Percentiles rank a stretch among this genome's conserved stretches.
These are phyloP conservation scores for Triticum timopheevii DNA, from an alignment of 176 grass and related monocot species.

Conservation along the genomic window DNA sequence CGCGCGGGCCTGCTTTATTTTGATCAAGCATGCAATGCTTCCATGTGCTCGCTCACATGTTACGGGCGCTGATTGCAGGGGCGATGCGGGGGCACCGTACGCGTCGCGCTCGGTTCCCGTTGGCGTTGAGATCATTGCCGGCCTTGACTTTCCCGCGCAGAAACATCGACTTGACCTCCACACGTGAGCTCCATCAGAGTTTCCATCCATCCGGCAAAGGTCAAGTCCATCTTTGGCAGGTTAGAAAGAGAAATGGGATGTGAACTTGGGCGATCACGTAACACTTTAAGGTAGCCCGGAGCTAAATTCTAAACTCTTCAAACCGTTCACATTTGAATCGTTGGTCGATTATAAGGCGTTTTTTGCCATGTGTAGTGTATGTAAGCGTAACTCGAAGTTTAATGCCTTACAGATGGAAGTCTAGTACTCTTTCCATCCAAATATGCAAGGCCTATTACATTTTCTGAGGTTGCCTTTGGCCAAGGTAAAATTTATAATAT, in stretches of 20 bases:
- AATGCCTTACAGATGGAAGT: no score
- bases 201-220: neutral
- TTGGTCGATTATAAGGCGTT: no score
- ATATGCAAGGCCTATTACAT: no score
- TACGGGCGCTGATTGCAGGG: constrained; percentile 21
- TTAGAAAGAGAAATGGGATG: no score
- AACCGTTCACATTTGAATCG: neutral
- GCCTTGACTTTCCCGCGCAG: neutral
- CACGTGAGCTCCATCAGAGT: neutral
- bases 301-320: neutral
- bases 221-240: neutral
- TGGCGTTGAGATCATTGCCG: constrained; percentile 30
- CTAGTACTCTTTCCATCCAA: no score
- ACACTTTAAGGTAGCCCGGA: neutral
- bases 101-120: constrained; percentile 39
- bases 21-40: no score
- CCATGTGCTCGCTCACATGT: constrained; percentile 3
- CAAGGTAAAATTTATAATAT: no score
- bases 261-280: neutral
- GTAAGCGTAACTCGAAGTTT: no score
- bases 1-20: constrained; percentile 21
- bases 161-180: neutral
- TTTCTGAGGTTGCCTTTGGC: no score
- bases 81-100: constrained; percentile 11
- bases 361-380: no score